Base-by-base conservation (phyloP, 1,284 basidiomycete genomes). In the Ganoderma lingzhi region DNA sequence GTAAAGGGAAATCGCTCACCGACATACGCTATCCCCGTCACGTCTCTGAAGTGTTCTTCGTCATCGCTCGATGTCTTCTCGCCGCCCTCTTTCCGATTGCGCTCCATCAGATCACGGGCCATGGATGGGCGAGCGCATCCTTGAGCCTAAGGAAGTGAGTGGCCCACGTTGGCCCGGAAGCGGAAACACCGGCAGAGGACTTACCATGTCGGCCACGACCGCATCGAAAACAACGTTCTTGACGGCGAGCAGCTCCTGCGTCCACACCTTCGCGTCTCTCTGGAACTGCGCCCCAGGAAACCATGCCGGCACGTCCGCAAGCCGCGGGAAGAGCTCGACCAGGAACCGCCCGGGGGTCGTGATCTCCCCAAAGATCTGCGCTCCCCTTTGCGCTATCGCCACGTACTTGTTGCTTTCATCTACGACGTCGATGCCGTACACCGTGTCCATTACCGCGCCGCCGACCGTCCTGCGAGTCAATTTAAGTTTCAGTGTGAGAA, bases 401-500 rank as follows among this genome's bases (percentile, higher is more conserved):
- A 70, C 53, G 44, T 65, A 67, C 17, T 41, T 19, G 19, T 81
- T 78, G 12, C 75, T 68, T 1, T 66, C 65, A 14, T 75, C 74
- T n/a, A 73, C 64, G 12, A 76, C 74, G 23, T 76, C 69, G 56
- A 81, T 76, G 30, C 81, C 82, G 67, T 82, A 76, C 2, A 77
- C 69, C 37, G 81, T 72, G 30, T 67, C 68, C 66, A 80, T 73
- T 42, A 78, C 78, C 37, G 79, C 73, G 6, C 78, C 78, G 8
- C 75, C 77, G 48, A 74, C 71, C 37, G 73, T 70, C 28, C 81
- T 58, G 19, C 35, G 35, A 37, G 8, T 37, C 56, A 37, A 9
- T n/a, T 58, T 39, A 6, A 2, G 6, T 55, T 23, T 55, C 28
- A 55, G n/a, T 41, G 15, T 19, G 66, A 6, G 3, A 45, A 8